Evolutionary conservation across 2,329 filamentous ascomycete genomes (phyloP).

Genomic region (Aureobasidium sp.): DNA sequence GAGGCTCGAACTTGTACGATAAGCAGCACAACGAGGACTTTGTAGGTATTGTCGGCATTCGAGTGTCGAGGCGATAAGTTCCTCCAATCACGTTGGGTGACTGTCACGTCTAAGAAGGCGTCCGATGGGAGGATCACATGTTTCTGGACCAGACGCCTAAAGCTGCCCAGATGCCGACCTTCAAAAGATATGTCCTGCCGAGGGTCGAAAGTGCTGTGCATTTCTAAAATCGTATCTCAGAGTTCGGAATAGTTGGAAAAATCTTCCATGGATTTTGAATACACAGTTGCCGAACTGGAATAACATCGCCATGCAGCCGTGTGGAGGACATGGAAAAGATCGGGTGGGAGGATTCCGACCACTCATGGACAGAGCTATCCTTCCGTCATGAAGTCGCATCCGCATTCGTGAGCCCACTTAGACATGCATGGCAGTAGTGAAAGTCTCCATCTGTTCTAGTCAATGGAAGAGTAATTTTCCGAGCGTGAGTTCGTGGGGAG

Average conservation of each 20-base stretch:
- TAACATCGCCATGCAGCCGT: not conserved
- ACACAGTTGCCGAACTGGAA: not conserved
- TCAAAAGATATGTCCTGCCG: not conserved
- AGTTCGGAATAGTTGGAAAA: not conserved
- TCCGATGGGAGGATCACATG: not conserved
- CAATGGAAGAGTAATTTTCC: too few relatives aligned
- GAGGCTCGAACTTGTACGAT: not conserved
- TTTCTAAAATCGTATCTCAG: not conserved
- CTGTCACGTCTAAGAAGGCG: not conserved
- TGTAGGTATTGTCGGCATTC: not conserved
- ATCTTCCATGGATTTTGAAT: not conserved
- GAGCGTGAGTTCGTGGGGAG: too few relatives aligned
- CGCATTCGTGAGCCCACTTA: too few relatives aligned
- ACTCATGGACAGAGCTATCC: not conserved
- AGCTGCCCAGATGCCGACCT: not conserved
- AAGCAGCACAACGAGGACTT: not conserved
- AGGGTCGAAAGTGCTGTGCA: not conserved
- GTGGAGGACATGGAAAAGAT: not conserved
- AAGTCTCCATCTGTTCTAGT: too few relatives aligned
- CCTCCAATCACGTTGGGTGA: not conserved
- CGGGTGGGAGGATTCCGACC: not conserved
- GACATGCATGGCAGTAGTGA: not conserved
- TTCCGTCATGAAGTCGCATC: not conserved
- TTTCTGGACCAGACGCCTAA: not conserved
- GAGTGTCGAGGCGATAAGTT: not conserved